These are phyloP conservation scores for Barnettozyma sucrosica DNA, from an alignment of 805 yeast genomes.

Conservation along the genomic window DNA sequence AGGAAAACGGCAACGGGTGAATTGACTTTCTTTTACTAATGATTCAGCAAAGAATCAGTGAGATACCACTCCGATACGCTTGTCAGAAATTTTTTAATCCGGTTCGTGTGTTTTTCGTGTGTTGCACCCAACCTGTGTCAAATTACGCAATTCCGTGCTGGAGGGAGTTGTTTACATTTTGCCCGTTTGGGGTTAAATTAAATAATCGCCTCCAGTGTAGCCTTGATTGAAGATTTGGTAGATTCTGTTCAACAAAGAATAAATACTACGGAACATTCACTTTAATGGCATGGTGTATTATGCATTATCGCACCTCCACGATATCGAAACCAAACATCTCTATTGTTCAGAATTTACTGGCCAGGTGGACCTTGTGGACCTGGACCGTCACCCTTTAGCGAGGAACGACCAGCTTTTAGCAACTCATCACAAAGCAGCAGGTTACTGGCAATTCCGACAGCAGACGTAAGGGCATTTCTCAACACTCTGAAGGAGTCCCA, in stretches of 20 bases:
- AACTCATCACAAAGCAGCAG: conserved; percentile 91
- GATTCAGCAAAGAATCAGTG: not conserved
- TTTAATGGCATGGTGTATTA: not conserved
- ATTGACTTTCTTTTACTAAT: no score
- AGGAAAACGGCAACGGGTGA: not conserved
- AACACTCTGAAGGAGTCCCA: conserved; percentile 96
- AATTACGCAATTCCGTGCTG: not conserved
- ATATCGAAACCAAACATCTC: not conserved
- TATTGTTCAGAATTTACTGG: conserved; percentile 10
- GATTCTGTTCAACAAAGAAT: no score
- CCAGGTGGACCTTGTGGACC: conserved; percentile 20
- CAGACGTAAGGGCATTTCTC: conserved; percentile 87
- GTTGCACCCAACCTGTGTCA: not conserved
- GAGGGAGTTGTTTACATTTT: not conserved
- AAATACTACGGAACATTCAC: no score
- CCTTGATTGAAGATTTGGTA: no score
- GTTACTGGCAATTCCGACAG: conserved; percentile 92
- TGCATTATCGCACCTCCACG: not conserved
- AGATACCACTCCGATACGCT: not conserved
- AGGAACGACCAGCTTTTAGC: conserved; percentile 92
- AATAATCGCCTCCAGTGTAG: no score
- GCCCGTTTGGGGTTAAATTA: not conserved
- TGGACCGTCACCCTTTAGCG: conserved; percentile 47
- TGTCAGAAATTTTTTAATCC: not conserved
- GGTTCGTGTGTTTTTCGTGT: not conserved